Evolutionary conservation across 2,329 filamentous ascomycete genomes (phyloP).

Genomic region (Aspergillus cejpii): DNA sequence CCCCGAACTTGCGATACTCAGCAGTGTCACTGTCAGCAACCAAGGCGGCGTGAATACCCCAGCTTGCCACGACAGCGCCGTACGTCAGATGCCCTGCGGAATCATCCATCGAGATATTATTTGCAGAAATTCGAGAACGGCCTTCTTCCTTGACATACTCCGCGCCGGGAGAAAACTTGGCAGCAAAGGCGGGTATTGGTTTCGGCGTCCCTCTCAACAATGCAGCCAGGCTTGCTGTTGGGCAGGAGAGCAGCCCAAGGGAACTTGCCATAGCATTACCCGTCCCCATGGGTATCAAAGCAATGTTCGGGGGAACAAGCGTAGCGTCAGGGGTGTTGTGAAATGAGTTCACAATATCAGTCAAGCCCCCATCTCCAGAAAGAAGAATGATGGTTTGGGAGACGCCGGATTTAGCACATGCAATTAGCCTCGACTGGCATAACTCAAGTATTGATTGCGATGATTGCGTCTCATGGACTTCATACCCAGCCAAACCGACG

Average conservation of each 20-base stretch:
- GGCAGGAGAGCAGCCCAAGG: conserved; percentile 25
- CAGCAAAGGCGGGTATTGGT: conserved; percentile 57
- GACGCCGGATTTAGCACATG: conserved; percentile 43
- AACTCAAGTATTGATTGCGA: conserved; percentile 60
- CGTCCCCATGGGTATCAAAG: conserved; percentile 49
- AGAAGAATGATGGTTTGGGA: conserved; percentile 65
- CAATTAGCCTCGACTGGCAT: conserved; percentile 46
- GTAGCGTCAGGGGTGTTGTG: conserved; percentile 15
- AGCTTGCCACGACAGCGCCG: conserved; percentile 80
- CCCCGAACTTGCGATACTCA: conserved; percentile 69
- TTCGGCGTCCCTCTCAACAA: conserved; percentile 53
- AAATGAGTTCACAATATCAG: conserved; percentile 72
- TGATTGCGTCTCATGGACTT: conserved; percentile 57
- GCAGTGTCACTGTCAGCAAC: conserved; percentile 87
- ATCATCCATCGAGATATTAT: conserved; percentile 12
- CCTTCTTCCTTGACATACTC: conserved; percentile 41
- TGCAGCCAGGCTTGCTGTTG: conserved; percentile 47
- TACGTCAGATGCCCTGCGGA: conserved; percentile 42
- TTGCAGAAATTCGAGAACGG: conserved; percentile 35
- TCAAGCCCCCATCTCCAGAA: conserved; percentile 79
- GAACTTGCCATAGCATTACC: conserved; percentile 44
- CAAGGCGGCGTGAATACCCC: conserved; percentile 81
- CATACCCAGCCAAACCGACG: conserved; percentile 45
- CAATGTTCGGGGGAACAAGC: conserved; percentile 50
- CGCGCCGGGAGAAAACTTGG: conserved; percentile 55